Base-by-base conservation (phyloP, 805 yeast species). In the Candida awuae region DNA sequence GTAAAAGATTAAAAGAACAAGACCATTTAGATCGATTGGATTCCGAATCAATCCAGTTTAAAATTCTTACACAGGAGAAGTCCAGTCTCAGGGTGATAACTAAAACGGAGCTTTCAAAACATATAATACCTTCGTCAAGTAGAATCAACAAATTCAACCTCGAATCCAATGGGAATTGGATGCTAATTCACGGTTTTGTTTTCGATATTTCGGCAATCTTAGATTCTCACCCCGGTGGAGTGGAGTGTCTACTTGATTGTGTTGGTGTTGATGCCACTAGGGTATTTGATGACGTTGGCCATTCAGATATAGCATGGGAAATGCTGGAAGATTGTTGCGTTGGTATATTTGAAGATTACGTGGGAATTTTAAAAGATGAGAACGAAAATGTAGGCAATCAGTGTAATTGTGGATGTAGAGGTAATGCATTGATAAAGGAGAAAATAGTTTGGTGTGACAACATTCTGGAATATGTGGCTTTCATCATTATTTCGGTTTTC, bases 251-350 rank as follows among this genome's bases (percentile, higher is more conserved):
- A 41, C 62, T 75, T 36, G 94, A 84, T 50, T 71, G 77, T 55
- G 94, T 83, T 23, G 95, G 95, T 32, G 70, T 71, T 43, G 95
- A 86, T 58, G 88, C 87, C 38, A 77, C 84, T 12, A 64, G 58
- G 35, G 73, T 78, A 18, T 78, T 77, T 48, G 78, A 75, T 28
- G 97, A 90, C 53, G 67, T 66, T 16, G 64, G 65, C 3, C 96
- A 90, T 59, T 78, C 92, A 4, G 90, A 84, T 45, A 66, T 80
- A 34, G 94, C 97, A 1, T 82, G 84, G 58, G 92, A 84, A 37
- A 80, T 88, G 72, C 65, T 90, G 46, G 84, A 81, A 45, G 95
- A 88, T 32, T 79, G 71, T 42, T 81, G 77, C 62, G 60, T 85
- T 44, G 96, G 94, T 0, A 75, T 75, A 16, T 20, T 47, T 16